These are phyloP conservation scores for Aspergillus carlsbadensis DNA, from an alignment of 495 filamentous ascomycete species.

Conservation along the genomic window DNA sequence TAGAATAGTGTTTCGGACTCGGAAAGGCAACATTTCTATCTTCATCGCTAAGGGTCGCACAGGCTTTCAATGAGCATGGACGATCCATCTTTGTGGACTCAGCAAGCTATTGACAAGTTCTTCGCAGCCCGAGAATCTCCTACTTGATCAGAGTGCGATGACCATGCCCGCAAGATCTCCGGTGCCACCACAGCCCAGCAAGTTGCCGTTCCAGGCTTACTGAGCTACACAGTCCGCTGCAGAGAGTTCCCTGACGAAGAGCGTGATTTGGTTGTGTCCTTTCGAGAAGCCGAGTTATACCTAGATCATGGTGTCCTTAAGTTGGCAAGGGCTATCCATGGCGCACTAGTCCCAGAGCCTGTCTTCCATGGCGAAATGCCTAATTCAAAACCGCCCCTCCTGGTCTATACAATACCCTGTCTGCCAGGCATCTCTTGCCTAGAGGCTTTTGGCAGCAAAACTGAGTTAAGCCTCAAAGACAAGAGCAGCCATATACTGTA, in stretches of 20 bases:
- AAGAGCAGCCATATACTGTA: too few species aligned
- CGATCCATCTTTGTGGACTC: slow-evolving; percentile 2
- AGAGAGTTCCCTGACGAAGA: slow-evolving; percentile 16
- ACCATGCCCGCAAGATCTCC: slow-evolving; percentile 27
- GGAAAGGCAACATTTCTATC: too few species aligned
- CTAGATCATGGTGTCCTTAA: slow-evolving; percentile 14
- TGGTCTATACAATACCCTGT: slow-evolving; percentile 29
- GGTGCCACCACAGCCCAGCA: slow-evolving; percentile 19
- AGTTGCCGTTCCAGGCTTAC: slow-evolving; percentile 27
- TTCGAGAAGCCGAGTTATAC: slow-evolving; percentile 24
- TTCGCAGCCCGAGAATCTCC: slow-evolving; percentile 24
- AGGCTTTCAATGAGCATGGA: not conserved
- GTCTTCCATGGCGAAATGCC: slow-evolving; percentile 24
- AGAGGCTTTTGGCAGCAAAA: slow-evolving; percentile 21
- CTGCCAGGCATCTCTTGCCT: slow-evolving; percentile 28
- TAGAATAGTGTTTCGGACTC: too few species aligned
- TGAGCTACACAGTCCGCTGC: slow-evolving; percentile 32
- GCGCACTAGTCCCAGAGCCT: slow-evolving; percentile 25
- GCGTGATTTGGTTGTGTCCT: slow-evolving; percentile 22
- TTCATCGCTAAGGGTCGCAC: too few species aligned
- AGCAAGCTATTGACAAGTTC: slow-evolving; percentile 22
- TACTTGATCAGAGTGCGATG: slow-evolving; percentile 23
- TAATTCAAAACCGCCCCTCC: slow-evolving; percentile 27
- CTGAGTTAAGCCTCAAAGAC: slow-evolving; percentile 23
- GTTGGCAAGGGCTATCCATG: slow-evolving; percentile 27